These are phyloP conservation scores for Panaeolus cyanescens DNA, from an alignment of 768 basidiomycete species.

Conservation along the genomic window DNA sequence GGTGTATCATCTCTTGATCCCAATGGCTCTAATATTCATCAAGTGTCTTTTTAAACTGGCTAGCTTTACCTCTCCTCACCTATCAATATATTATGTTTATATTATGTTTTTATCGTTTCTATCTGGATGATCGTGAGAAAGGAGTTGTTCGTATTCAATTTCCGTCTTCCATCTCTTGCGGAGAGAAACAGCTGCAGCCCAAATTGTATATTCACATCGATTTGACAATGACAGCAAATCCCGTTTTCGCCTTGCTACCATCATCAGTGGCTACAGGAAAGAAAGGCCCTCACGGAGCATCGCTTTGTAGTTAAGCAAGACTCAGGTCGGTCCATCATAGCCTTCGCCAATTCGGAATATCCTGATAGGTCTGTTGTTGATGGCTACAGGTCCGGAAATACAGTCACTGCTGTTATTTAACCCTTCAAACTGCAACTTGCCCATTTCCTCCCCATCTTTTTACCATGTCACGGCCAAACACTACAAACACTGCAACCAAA, in stretches of 20 bases:
- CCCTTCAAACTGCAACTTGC: background rate
- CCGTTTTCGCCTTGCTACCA: background rate
- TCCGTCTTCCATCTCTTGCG: background rate
- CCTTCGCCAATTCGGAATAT: slow-evolving; percentile 1
- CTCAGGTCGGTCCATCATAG: background rate
- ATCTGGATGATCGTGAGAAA: background rate
- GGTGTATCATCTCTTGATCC: background rate
- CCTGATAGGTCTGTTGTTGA: background rate
- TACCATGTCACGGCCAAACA: slow-evolving; percentile 1
- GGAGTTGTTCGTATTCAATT: background rate
- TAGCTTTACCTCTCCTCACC: no score
- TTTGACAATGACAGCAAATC: background rate
- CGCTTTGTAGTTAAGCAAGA: background rate
- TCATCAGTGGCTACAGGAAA: background rate
- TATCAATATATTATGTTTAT: background rate
- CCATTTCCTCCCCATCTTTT: background rate
- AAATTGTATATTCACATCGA: background rate
- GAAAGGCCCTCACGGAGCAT: background rate
- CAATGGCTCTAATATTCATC: background rate
- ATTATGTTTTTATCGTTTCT: no score
- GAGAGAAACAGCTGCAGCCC: background rate
- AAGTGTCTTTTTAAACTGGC: background rate
- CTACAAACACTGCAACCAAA: background rate
- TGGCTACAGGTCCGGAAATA: no score
- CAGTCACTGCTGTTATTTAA: background rate